Base-by-base conservation (phyloP, 306 rosid genomes). In the Coriaria nepalensis region DNA sequence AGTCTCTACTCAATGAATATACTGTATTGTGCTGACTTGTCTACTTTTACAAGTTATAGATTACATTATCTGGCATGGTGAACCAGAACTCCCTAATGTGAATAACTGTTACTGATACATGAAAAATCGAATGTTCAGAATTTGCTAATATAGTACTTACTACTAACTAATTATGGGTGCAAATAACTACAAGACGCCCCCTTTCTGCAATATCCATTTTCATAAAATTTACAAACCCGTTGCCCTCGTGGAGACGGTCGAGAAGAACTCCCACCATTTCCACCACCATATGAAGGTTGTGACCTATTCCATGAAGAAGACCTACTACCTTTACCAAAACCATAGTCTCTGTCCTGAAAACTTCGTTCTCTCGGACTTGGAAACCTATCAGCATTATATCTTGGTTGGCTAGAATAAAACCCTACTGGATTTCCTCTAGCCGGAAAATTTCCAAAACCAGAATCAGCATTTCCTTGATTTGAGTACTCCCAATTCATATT, bases 191-290 rank as follows among this genome's bases (percentile, higher is more conserved):
- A 20, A 20, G 29, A 20, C 29, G 29, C 29, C 66, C 71, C 74
- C 73, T 74, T 76, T 69, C 53, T 81, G 79, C 97, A 88, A 53
- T 66, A 54, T 56, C 95, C 94, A 38, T 55, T 79, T 70, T 72
- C 97, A 53, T 70, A 68, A 76, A 67, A 84, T 81, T 79, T 88
- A 88, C 97, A 90, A 40, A 90, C 67, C 60, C 93, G 80, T 61
- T 74, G 90, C 75, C 95, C 90, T 73, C 62, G 73, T 57, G 78
- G 77, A 50, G 67, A 63, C 59, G 71, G 67, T 74, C 77, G 68
- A 43, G 61, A 53, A 34, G 78, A 62, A 55, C 66, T 75, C 37
- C 70, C 59, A 60, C 93, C 78, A 61, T 63, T 69, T 40, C 81
- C 82, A 7, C 63, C 76, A 37, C 75, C 77, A 63, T 10, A 56